Percentiles rank a stretch among this genome's conserved stretches.
Conservation (phyloP, 2,329 filamentous ascomycete genomes). For the Aschersonia sp. region DNA sequence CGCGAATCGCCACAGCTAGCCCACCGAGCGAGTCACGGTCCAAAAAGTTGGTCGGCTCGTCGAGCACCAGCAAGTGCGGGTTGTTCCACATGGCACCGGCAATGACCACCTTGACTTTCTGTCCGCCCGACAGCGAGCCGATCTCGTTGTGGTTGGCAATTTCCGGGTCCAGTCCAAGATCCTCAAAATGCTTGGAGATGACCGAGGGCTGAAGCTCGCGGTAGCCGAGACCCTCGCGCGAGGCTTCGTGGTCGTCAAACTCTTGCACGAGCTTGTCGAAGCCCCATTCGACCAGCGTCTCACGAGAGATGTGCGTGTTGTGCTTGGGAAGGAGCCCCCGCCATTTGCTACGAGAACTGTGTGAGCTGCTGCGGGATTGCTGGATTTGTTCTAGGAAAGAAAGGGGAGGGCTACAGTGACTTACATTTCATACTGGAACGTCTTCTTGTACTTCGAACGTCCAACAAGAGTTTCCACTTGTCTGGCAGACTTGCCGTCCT, state of each 20-base stretch:
- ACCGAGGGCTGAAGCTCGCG: slow-evolving; percentile 82
- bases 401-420: slow-evolving; percentile 12
- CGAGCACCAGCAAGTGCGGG: slow-evolving; percentile 88
- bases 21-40: slow-evolving; percentile 95
- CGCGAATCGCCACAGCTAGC: slow-evolving; percentile 91
- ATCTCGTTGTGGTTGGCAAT: slow-evolving; percentile 99
- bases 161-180: slow-evolving; percentile 88
- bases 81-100: slow-evolving; percentile 98
- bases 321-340: slow-evolving; percentile 72
- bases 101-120: slow-evolving; percentile 98
- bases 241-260: slow-evolving; percentile 96
- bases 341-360: slow-evolving; percentile 54
- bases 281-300: slow-evolving; percentile 73
- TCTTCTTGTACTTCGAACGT: slow-evolving; percentile 98
- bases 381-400: neutral
- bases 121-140: slow-evolving; percentile 83
- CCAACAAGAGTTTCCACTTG: slow-evolving; percentile 83
- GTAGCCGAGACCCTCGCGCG: slow-evolving; percentile 95
- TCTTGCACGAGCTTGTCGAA: slow-evolving; percentile 93
- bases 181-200: slow-evolving; percentile 96
- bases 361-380: neutral
- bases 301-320: slow-evolving; percentile 85
- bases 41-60: slow-evolving; percentile 98
- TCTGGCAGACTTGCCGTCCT: slow-evolving; percentile 62
- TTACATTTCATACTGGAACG: slow-evolving; percentile 92